Base-by-base conservation (phyloP, 805 yeast species). In the Wickerhamomyces silvicola region DNA sequence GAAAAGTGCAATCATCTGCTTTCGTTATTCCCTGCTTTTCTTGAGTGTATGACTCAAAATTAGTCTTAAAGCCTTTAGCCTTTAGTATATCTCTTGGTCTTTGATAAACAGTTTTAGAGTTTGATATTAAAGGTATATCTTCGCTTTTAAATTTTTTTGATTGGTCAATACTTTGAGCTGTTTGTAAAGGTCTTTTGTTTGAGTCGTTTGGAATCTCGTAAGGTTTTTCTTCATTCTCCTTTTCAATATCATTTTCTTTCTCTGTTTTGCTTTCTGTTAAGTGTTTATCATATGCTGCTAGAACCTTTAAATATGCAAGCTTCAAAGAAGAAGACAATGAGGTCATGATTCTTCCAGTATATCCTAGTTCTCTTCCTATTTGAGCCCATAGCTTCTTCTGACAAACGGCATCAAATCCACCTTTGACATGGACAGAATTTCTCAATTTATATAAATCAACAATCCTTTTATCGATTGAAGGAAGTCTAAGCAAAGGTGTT, bases 281-380 rank as follows among this genome's bases (percentile, higher is more conserved):
- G 29, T 42, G 39, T 11, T 24, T 22, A 30, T 62, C 62, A 37
- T 52, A 58, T 1, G 54, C 52, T 15, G 41, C 37, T 19, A 74
- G 41, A 12, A 68, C 58, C 38, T 69, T 66, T 37, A 66, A 64
- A 46, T 78, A 79, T 1, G 81, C 72, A 2, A 73, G 55, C 46
- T 79, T 74, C 38, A 82, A 58, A 2, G 86, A 70, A 11, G 86
- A 71, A 10, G 85, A 76, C 27, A 81, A 54, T 10, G 86, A 78
- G 20, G 83, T 77, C 72, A 79, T 77, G 31, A 78, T 75, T 43
- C 75, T 70, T 2, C 85, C 86, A 20, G 75, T 69, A 50, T 78
- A 81, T 0, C 94, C 94, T 30, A 85, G 58, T 45, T 83, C 94
- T 33, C 87, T 64, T 10, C 90, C 90, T 8, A 85, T 70, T 48